phyloP scores from a whole-genome alignment of 2,329 filamentous ascomycete genomes.

The Penicillium verrucosum region DNA sequence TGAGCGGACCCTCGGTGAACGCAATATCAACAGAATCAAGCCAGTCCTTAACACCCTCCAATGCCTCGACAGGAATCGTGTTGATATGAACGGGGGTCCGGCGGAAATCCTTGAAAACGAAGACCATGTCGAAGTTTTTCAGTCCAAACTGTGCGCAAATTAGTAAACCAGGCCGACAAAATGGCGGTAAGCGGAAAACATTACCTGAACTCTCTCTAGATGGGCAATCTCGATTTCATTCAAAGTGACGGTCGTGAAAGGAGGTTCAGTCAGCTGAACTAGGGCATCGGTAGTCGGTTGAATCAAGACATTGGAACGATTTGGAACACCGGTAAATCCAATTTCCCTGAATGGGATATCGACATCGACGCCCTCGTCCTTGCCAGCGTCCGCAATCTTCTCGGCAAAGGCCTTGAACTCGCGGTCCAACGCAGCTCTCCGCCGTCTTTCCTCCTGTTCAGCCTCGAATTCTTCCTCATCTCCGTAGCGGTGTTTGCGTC shows the following conservation, averaged over 20 bases:
- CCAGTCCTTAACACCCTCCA: slow-evolving; percentile 97
- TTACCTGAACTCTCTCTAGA: slow-evolving; percentile 77
- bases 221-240: slow-evolving; percentile 96
- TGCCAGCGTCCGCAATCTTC: slow-evolving; percentile 94
- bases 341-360: slow-evolving; percentile 97
- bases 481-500: slow-evolving; percentile 94
- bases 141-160: slow-evolving; percentile 71
- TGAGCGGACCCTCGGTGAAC: slow-evolving; percentile 89
- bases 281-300: slow-evolving; percentile 96
- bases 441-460: slow-evolving; percentile 91
- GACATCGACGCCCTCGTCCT: slow-evolving; percentile 84
- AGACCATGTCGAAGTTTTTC: slow-evolving; percentile 98
- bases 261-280: slow-evolving; percentile 93
- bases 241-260: slow-evolving; percentile 92
- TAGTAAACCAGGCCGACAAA: slow-evolving; percentile 16
- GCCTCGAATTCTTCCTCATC: slow-evolving; percentile 99
- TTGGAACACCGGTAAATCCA: slow-evolving; percentile 93
- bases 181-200: background rate
- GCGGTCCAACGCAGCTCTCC: slow-evolving; percentile 86
- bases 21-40: slow-evolving; percentile 93
- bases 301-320: slow-evolving; percentile 90
- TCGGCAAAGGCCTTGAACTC: slow-evolving; percentile 95
- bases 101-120: slow-evolving; percentile 96
- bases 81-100: slow-evolving; percentile 92
- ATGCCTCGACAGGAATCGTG: slow-evolving; percentile 91